Percentiles rank a stretch among this genome's conserved stretches.
Evolutionary conservation across 2,329 filamentous ascomycete species (phyloP).

Genomic region (Passalora sequoiae): DNA sequence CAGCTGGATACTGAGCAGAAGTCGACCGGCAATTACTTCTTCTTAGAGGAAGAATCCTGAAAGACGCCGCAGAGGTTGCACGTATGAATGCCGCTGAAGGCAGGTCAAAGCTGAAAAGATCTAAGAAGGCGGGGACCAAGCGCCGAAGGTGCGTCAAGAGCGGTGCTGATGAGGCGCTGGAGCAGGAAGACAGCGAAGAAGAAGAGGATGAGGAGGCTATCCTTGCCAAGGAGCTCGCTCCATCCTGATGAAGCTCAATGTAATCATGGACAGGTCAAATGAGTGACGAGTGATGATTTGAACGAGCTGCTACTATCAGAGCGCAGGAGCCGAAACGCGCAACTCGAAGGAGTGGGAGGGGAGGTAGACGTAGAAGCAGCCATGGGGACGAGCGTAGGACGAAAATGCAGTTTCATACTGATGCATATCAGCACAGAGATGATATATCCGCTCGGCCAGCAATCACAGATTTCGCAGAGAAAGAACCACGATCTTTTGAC

Average conservation of each 20-base stretch:
- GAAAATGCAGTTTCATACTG: too few relatives aligned
- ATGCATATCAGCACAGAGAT: too few relatives aligned
- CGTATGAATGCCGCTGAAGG: slow-evolving; percentile 8
- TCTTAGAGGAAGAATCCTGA: slow-evolving; percentile 81
- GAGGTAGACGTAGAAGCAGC: too few relatives aligned
- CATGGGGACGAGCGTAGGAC: too few relatives aligned
- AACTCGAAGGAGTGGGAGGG: too few relatives aligned
- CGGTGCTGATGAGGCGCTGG: slow-evolving; percentile 51
- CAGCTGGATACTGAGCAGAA: slow-evolving; percentile 99
- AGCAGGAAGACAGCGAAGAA: slow-evolving; percentile 59
- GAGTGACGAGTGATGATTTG: slow-evolving; percentile 2
- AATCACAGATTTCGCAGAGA: too few relatives aligned
- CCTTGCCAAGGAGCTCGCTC: not conserved
- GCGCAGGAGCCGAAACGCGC: slow-evolving; percentile 5
- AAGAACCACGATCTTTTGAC: too few relatives aligned
- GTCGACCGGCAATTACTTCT: slow-evolving; percentile 91
- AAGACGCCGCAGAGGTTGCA: slow-evolving; percentile 49
- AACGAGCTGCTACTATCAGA: not conserved
- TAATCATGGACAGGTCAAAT: slow-evolving; percentile 2
- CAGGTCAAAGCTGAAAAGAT: slow-evolving; percentile 9
- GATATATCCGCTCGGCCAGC: too few relatives aligned
- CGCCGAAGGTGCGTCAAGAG: slow-evolving; percentile 30
- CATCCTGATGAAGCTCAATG: slow-evolving; percentile 6
- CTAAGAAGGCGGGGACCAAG: slow-evolving; percentile 25
- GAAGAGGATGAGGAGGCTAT: slow-evolving; percentile 49